Percentiles rank a stretch among this genome's conserved stretches.
These are phyloP conservation scores for Neurospora sp. DNA, from an alignment of 495 filamentous ascomycete species.

Conservation along the genomic window DNA sequence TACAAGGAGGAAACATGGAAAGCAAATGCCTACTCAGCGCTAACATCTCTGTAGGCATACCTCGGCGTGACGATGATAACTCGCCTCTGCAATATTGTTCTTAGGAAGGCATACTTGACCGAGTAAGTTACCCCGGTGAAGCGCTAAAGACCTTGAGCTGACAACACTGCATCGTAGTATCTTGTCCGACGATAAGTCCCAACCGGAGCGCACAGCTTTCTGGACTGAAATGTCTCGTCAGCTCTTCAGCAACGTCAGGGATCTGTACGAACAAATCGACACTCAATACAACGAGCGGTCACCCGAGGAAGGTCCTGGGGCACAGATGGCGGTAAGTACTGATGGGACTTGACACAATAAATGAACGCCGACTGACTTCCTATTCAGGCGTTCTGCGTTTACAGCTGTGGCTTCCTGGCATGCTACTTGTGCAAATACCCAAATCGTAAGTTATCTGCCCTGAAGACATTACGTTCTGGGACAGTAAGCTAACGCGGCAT, in stretches of 20 bases:
- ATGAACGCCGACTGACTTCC: conserved; percentile 2
- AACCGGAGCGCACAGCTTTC: conserved; percentile 24
- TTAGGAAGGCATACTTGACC: conserved; percentile 37
- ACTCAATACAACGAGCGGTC: conserved; percentile 32
- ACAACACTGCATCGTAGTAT: conserved; percentile 22
- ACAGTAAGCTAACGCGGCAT: not conserved
- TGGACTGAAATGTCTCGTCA: conserved; percentile 35
- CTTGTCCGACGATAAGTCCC: conserved; percentile 27
- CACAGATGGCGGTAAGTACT: conserved; percentile 38
- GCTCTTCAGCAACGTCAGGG: conserved; percentile 37
- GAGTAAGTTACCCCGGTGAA: conserved; percentile 23
- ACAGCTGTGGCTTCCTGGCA: conserved; percentile 39
- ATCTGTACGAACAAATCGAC: conserved; percentile 37
- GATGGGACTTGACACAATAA: not conserved
- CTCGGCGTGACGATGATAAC: conserved; percentile 39
- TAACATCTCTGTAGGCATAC: conserved; percentile 27
- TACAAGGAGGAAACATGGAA: not conserved
- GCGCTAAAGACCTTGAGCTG: not conserved
- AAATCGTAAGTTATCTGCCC: conserved; percentile 19
- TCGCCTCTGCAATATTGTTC: conserved; percentile 41
- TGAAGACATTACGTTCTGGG: not conserved
- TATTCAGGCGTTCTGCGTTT: conserved; percentile 37
- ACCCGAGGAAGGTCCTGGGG: conserved; percentile 34
- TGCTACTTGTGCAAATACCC: conserved; percentile 38
- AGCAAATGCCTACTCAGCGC: not conserved